Evolutionary conservation across 1,284 basidiomycete species (phyloP), one percentile per base, ranked within the genome.

Genomic region (Sanghuangporus baumii): DNA sequence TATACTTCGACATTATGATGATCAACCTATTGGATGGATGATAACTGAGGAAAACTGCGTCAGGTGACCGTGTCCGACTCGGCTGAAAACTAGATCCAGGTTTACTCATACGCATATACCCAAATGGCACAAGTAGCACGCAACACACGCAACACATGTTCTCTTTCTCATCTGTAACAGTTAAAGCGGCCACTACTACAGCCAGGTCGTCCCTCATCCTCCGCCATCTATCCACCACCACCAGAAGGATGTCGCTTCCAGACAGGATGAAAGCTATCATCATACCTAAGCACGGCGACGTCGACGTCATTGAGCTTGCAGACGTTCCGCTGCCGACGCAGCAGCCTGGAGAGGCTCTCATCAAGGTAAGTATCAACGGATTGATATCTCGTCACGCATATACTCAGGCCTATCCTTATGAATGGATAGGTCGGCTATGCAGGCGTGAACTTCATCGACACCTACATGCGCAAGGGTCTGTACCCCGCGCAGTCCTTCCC

Each of bases 391-490:
- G 9, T 59, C 62, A 23, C 47, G 37, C 63, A 58, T 36, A 57
- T 57, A 48, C 55, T 34, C 65, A 23, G 6, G 3, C 3, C 23
- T 87, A 67, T 89, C 14, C 34, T n/a, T 12, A 43, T 36, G 23
- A 26, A 36, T 8, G 23, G 6, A 11, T 36, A 65, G 64, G 61
- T 65, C 2, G 37, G 55, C n/a, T 65, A 86, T 69, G 76, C 79
- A 4, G 93, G 93, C n/a, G 82, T 94, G 66, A 95, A 95, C 75
- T 94, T 89, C 73, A 92, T 96, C 71, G 94, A 96, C 74, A 93
- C 88, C 3, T 92, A 92, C 73, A 77, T 86, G 86, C 81, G 67
- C 66, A 69, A 62, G 48, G 88, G 88, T 0, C 68, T 89, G 8
- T 90, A 89, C 70, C 78, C 82, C 4, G 71, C 79, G 52, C 67